A percentile compares a stretch with the other conserved stretches of the same genome.
Evolutionary conservation across 768 basidiomycete genomes (phyloP).

Genomic region (Candolleomyces eurysporus): DNA sequence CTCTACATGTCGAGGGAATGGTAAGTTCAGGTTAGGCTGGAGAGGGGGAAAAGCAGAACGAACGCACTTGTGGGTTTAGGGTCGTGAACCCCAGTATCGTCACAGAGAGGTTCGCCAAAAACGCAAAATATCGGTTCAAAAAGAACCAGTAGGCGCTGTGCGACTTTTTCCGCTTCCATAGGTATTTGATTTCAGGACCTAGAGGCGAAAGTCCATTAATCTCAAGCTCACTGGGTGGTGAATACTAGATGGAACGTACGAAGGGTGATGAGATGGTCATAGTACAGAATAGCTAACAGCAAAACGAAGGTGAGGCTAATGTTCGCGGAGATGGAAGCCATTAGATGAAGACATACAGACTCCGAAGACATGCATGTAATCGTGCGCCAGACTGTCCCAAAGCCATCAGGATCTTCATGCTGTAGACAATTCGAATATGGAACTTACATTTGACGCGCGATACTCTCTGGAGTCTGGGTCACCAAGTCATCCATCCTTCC

Average conservation of each 20-base stretch:
- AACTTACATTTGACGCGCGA: constrained; percentile 5
- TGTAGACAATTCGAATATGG: not conserved
- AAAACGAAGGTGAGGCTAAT: not conserved
- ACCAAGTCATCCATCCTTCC: not conserved
- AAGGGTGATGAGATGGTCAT: constrained; percentile 37
- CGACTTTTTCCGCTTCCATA: constrained; percentile 44
- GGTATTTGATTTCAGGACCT: constrained; percentile 39
- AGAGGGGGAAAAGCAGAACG: not conserved
- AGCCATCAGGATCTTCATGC: not conserved
- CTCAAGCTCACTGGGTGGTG: not conserved
- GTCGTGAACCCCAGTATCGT: constrained; percentile 27
- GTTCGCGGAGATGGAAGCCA: not conserved
- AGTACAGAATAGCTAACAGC: constrained; percentile 35
- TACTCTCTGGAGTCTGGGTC: not conserved
- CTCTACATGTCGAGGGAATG: constrained; percentile 4
- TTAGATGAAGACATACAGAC: constrained; percentile 23
- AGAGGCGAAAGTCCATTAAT: not conserved
- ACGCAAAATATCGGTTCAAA: constrained; percentile 47
- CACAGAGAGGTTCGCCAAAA: constrained; percentile 37
- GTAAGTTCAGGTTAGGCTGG: not conserved
- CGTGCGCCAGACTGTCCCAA: constrained; percentile 21
- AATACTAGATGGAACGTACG: constrained; percentile 20
- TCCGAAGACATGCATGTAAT: constrained; percentile 30
- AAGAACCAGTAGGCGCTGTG: constrained; percentile 44
- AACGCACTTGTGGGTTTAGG: constrained; percentile 20